phyloP scores from a whole-genome alignment of 2,329 filamentous ascomycete species.

The Claviceps pazoutovae region DNA sequence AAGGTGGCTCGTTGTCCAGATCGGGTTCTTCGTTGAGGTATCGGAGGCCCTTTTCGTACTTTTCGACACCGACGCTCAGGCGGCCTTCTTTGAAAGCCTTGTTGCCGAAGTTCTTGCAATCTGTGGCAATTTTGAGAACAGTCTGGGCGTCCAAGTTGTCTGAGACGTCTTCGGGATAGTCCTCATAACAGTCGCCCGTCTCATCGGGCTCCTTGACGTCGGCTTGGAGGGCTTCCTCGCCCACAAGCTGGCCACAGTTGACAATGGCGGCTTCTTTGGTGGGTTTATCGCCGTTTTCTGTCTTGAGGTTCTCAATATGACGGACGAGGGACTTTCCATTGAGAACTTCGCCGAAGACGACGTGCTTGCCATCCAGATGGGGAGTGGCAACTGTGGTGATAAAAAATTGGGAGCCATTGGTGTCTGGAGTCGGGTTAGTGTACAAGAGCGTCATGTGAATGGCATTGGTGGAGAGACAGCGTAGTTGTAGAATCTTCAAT shows the following conservation, averaged over 20 bases:
- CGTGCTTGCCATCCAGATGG: conserved; percentile 91
- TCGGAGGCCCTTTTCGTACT: conserved; percentile 87
- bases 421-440: conserved; percentile 35
- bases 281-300: conserved; percentile 66
- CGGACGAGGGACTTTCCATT: conserved; percentile 84
- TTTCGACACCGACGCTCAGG: conserved; percentile 57
- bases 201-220: conserved; percentile 59
- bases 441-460: no score
- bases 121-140: conserved; percentile 64
- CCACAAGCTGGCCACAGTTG: conserved; percentile 77
- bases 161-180: conserved; percentile 77
- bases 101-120: conserved; percentile 87
- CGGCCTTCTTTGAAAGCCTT: conserved; percentile 77
- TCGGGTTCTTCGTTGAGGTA: conserved; percentile 80
- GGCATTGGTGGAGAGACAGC: no score
- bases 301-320: conserved; percentile 74
- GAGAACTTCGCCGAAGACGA: conserved; percentile 90
- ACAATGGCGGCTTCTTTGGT: conserved; percentile 55
- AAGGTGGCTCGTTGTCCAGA: conserved; percentile 54
- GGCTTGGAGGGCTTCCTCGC: conserved; percentile 51
- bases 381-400: conserved; percentile 90
- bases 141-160: conserved; percentile 49
- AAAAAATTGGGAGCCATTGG: conserved; percentile 98
- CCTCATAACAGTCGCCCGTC: conserved; percentile 85
- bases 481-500: no score